A percentile compares a stretch with the other conserved stretches of the same genome.
Conservation (phyloP, 345 rosid species). For the Populus nigra region DNA sequence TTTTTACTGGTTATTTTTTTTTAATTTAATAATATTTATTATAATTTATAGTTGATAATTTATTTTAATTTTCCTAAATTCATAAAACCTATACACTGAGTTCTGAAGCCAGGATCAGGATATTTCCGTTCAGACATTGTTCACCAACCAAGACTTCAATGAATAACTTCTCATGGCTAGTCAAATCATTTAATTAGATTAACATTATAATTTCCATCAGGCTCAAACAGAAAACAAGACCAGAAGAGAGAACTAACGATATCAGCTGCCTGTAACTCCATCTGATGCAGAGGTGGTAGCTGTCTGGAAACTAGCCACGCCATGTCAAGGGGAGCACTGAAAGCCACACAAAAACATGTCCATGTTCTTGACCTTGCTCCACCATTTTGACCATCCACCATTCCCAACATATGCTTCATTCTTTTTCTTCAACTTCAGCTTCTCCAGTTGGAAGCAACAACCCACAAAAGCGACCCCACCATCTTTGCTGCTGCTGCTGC, state of each 20-base stretch:
- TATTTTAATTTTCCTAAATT: too few relatives aligned
- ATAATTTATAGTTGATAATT: too few relatives aligned
- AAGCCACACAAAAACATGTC: slow-evolving; percentile 31
- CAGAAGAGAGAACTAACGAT: background rate
- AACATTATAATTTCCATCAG: background rate
- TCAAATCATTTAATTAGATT: background rate
- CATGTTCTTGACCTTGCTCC: slow-evolving; percentile 41
- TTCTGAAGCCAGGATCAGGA: too few relatives aligned
- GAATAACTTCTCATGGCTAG: too few relatives aligned
- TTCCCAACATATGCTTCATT: background rate
- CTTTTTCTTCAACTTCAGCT: slow-evolving; percentile 15
- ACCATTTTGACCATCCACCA: slow-evolving; percentile 18
- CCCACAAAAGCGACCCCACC: slow-evolving; percentile 8
- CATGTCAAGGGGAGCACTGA: background rate
- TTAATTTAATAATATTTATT: too few relatives aligned
- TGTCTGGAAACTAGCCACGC: background rate
- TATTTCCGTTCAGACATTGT: background rate
- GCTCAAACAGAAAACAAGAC: background rate
- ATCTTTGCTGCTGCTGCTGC: background rate
- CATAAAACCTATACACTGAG: too few relatives aligned
- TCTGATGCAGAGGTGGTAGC: background rate
- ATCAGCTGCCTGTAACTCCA: background rate
- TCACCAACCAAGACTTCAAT: background rate
- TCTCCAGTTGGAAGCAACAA: slow-evolving; percentile 24
- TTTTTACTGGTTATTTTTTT: too few relatives aligned